Percentiles rank a stretch among this genome's conserved stretches.
phyloP scores from a whole-genome alignment of 257 asterid genomes.

The Scutellaria baicalensis region DNA sequence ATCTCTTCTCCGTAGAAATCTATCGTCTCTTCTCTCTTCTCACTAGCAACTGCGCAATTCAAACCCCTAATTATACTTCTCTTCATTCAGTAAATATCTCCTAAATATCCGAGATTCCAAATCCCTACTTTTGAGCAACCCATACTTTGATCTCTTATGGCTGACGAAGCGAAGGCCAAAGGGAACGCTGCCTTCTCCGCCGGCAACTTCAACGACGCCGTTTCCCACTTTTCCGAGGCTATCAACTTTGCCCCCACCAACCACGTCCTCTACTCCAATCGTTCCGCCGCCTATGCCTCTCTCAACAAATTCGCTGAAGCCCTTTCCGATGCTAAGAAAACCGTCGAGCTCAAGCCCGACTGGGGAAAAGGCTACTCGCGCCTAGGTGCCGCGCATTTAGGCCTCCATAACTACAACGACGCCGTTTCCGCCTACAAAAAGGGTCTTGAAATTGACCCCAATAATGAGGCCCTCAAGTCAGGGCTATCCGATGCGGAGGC shows the following conservation, averaged over 20 bases:
- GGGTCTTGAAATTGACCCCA: constrained; percentile 83
- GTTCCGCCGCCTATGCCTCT: constrained; percentile 92
- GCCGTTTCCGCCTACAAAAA: constrained; percentile 65
- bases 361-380: constrained; percentile 92
- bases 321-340: constrained; percentile 74
- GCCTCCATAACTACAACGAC: constrained; percentile 49
- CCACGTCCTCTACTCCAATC: constrained; percentile 86
- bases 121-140: not conserved
- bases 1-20: no score
- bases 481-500: constrained; percentile 80
- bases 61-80: no score
- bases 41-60: no score
- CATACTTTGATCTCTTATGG: constrained; percentile 24
- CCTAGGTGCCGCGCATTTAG: constrained; percentile 78
- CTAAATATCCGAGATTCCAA: no score
- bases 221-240: constrained; percentile 69
- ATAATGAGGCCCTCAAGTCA: constrained; percentile 68
- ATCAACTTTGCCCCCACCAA: constrained; percentile 57
- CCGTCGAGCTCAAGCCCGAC: constrained; percentile 79
- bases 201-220: constrained; percentile 62
- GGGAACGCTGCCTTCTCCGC: constrained; percentile 93
- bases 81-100: no score
- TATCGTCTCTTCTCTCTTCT: no score
- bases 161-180: constrained; percentile 88
- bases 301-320: constrained; percentile 57